These are phyloP conservation scores for Histomonas meleagridis DNA, from an alignment of 208 protist species.

Conservation along the genomic window DNA sequence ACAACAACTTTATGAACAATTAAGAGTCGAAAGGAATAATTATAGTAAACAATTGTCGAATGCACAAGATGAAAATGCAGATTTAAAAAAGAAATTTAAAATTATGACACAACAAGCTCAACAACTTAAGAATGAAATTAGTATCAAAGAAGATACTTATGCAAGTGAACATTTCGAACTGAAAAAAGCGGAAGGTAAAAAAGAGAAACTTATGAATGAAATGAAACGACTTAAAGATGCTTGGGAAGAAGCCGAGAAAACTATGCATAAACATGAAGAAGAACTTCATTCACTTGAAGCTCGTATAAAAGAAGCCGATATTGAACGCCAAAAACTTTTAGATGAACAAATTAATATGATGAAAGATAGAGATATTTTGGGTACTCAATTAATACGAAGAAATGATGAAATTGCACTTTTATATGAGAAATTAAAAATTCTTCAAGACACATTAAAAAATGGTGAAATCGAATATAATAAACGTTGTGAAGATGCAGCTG, in stretches of 20 bases:
- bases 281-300: neutral
- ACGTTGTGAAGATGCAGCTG: constrained; percentile 65
- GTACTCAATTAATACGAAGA: constrained; percentile 76
- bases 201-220: constrained; percentile 23
- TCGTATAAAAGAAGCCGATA: constrained; percentile 12
- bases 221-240: constrained; percentile 27
- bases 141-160: constrained; percentile 67
- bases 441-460: constrained; percentile 74
- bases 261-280: constrained; percentile 17
- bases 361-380: constrained; percentile 65
- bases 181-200: constrained; percentile 22
- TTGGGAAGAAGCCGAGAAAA: neutral
- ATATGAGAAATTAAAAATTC: constrained; percentile 86
- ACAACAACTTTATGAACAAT: constrained; percentile 79
- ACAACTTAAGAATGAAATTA: constrained; percentile 79
- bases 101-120: constrained; percentile 74
- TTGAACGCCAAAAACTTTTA: neutral
- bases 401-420: constrained; percentile 87
- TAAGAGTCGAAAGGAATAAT: constrained; percentile 78
- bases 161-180: constrained; percentile 30
- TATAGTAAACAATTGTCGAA: constrained; percentile 84
- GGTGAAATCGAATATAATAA: constrained; percentile 78
- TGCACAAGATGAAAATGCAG: constrained; percentile 74
- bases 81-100: constrained; percentile 75
- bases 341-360: constrained; percentile 55